A percentile compares a stretch with the other conserved stretches of the same genome.
Conservation (phyloP, 108 stramenopile species). For the Nitzschia inconspicua region DNA sequence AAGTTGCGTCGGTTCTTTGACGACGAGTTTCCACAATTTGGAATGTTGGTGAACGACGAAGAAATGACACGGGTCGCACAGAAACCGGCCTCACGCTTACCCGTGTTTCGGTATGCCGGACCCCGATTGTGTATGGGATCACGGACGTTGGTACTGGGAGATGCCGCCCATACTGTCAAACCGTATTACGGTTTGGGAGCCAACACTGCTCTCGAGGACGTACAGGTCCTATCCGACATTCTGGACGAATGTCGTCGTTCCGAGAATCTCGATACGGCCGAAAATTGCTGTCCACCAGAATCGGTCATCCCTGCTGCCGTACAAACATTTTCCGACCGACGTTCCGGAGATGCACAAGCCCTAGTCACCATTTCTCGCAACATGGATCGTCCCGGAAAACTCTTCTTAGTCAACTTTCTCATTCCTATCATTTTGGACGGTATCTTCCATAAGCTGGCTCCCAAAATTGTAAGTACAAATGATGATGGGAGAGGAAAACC, state of each 20-base stretch:
- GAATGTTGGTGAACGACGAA: slow-evolving; percentile 46
- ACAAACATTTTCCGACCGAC: slow-evolving; percentile 37
- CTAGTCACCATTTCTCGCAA: slow-evolving; percentile 64
- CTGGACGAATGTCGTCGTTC: slow-evolving; percentile 3
- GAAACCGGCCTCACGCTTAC: slow-evolving; percentile 45
- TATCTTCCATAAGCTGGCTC: slow-evolving; percentile 55
- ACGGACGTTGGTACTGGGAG: slow-evolving; percentile 58
- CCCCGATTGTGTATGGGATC: slow-evolving; percentile 52
- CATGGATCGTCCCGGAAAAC: slow-evolving; percentile 59
- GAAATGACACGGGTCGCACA: slow-evolving; percentile 44
- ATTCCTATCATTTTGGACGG: slow-evolving; percentile 74
- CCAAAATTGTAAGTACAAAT: slow-evolving; percentile 26
- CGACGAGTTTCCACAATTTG: slow-evolving; percentile 67
- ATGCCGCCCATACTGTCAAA: slow-evolving; percentile 77
- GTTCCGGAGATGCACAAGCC: slow-evolving; percentile 63
- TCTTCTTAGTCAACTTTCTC: slow-evolving; percentile 62
- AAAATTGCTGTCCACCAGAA: too few relatives aligned
- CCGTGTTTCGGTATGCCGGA: slow-evolving; percentile 59
- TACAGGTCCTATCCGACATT: slow-evolving; percentile 27
- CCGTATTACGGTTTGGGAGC: slow-evolving; percentile 86
- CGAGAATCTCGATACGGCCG: neutral
- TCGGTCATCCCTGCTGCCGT: slow-evolving; percentile 29
- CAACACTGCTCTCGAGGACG: slow-evolving; percentile 84
- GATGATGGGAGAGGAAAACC: neutral
- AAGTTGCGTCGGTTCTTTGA: slow-evolving; percentile 50